phyloP scores from a whole-genome alignment of 2,329 filamentous ascomycete species.

The Myrmaecium sp. region DNA sequence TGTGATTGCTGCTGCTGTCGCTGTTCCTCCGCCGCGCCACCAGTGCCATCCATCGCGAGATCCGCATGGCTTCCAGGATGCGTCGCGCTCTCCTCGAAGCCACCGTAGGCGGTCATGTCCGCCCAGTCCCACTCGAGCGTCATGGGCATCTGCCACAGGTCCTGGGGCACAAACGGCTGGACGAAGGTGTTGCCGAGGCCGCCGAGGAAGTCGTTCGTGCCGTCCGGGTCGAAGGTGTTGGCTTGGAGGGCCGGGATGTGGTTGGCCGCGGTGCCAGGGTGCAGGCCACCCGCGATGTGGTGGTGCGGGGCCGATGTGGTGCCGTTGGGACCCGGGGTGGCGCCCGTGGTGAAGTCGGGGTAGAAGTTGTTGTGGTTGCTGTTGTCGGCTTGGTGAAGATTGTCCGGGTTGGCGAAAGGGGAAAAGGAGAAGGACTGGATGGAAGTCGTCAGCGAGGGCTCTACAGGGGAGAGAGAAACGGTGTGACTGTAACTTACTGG shows the following conservation, averaged over 20 bases:
- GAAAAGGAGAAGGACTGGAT: too few relatives aligned
- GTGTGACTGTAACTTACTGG: too few relatives aligned
- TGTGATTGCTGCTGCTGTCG: too few relatives aligned
- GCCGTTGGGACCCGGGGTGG: background rate
- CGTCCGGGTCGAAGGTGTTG: conserved; percentile 9
- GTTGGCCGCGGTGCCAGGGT: too few relatives aligned
- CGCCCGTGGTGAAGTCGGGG: conserved; percentile 1
- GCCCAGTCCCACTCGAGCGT: conserved; percentile 83
- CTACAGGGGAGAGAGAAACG: too few relatives aligned
- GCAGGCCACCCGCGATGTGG: conserved; percentile 6
- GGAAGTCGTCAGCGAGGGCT: too few relatives aligned
- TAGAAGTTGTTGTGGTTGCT: too few relatives aligned
- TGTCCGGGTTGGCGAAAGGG: too few relatives aligned
- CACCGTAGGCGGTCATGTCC: conserved; percentile 24
- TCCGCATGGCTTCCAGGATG: too few relatives aligned
- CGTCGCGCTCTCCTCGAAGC: conserved; percentile 20
- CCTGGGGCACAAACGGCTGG: conserved; percentile 78
- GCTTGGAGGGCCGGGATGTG: conserved; percentile 22
- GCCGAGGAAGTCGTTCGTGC: background rate
- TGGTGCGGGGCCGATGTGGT: conserved; percentile 12
- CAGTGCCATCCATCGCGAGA: too few relatives aligned
- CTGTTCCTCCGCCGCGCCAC: too few relatives aligned
- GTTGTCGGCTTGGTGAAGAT: too few relatives aligned
- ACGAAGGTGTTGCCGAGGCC: conserved; percentile 39
- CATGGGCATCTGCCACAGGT: conserved; percentile 92